Evolutionary conservation across 2,329 filamentous ascomycete genomes (phyloP).

Genomic region (Zymoseptoria crescenta): DNA sequence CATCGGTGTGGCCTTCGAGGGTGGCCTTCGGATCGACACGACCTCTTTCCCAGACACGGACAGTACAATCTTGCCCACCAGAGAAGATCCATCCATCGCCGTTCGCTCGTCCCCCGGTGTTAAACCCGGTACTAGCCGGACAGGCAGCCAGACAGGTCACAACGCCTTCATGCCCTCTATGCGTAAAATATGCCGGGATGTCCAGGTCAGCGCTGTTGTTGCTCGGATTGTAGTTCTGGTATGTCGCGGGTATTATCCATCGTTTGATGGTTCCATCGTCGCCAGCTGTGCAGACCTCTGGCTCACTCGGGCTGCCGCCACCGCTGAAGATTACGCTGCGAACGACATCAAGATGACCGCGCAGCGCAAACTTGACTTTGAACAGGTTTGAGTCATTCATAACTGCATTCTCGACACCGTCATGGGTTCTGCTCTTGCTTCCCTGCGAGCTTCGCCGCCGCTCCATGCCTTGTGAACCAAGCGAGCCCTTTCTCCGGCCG

Average conservation of each 20-base stretch:
- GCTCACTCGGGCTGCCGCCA: slow-evolving; percentile 88
- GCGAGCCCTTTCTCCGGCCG: slow-evolving; percentile 64
- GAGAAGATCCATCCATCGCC: slow-evolving; percentile 99
- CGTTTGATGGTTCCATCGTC: slow-evolving; percentile 95
- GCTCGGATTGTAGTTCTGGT: slow-evolving; percentile 49
- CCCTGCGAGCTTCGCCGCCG: slow-evolving; percentile 55
- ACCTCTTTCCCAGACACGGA: slow-evolving; percentile 92
- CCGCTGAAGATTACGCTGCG: slow-evolving; percentile 94
- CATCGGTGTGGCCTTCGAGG: slow-evolving; percentile 87
- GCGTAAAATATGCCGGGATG: slow-evolving; percentile 88
- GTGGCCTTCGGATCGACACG: slow-evolving; percentile 92
- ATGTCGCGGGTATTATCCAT: slow-evolving; percentile 77
- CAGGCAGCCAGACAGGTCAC: slow-evolving; percentile 83
- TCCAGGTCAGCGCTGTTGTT: slow-evolving; percentile 68
- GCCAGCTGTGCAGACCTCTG: slow-evolving; percentile 91
- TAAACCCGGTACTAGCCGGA: slow-evolving; percentile 79
- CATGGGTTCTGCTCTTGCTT: slow-evolving; percentile 46
- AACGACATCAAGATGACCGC: slow-evolving; percentile 89
- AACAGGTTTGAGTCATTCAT: slow-evolving; percentile 70
- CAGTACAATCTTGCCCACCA: slow-evolving; percentile 85
- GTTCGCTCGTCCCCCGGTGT: slow-evolving; percentile 75
- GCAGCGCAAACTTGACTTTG: slow-evolving; percentile 84
- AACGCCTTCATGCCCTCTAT: slow-evolving; percentile 84
- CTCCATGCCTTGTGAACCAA: slow-evolving; percentile 41
- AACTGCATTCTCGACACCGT: slow-evolving; percentile 33